Base-by-base conservation (phyloP, 371 early-diverging fungal species). In the Basidiobolus meristosporus region DNA sequence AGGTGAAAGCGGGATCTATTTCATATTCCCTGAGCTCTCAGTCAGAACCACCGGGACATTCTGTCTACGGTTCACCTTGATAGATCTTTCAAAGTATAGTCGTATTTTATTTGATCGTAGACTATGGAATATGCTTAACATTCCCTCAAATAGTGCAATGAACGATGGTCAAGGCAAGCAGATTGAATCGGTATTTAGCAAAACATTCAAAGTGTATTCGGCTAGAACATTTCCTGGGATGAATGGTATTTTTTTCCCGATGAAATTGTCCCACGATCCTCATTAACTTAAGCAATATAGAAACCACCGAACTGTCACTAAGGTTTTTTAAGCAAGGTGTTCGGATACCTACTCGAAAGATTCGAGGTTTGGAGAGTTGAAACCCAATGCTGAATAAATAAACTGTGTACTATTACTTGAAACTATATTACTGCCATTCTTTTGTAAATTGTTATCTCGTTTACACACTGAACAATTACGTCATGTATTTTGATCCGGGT, bases 11-110 rank as follows among this genome's bases (percentile, higher is more conserved):
- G 80, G 81, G 9, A 73, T 83, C 33, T 86, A 67, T 35, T 82
- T 78, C 47, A 55, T 78, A 31, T 82, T 82, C 48, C 73, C 68
- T 42, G 82, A 82, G 31, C 44, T 82, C 7, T 71, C 71, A 34
- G 61, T 82, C 17, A 57, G 82, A 29, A 67, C 65, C 9, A 70
- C 73, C 46, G 82, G 82, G 3, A 42, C 49, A 0, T 82, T 68
- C 55, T 60, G 68, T 3, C 55, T 82, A 3, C 59, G 59, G 39
- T 78, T 78, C 45, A 61, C 69, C 2, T 57, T 82, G 17, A 45
- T 59, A 5, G 28, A 42, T 20, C 16, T 47, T 6, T 26, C 26
- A 26, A 26, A 26, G 26, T 26, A 26, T 9, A 26, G 9, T 3
- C 26, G 9, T 26, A 26, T 26, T 26, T n/a, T 29, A 31, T 9